These are phyloP conservation scores for Chlorella vulgaris DNA, from an alignment of 139 green algal species.

Conservation along the genomic window DNA sequence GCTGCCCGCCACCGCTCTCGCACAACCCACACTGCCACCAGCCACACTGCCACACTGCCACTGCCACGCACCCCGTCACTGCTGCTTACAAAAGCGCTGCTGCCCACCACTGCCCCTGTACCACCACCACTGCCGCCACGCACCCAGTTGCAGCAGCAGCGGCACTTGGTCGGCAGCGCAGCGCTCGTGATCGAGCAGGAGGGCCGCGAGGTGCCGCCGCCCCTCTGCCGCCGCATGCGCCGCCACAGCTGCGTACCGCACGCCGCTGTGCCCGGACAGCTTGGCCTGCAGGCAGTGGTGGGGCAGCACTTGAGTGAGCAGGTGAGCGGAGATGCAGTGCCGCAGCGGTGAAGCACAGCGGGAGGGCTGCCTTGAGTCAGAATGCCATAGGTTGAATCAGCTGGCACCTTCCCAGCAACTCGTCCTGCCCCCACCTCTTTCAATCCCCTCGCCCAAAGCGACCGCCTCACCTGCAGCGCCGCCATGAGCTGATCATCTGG, in stretches of 20 bases:
- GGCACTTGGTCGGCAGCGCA: constrained; percentile 68
- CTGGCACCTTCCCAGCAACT: background rate
- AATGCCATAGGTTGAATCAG: background rate
- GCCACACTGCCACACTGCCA: no score
- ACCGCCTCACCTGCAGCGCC: constrained; percentile 40
- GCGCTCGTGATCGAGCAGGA: constrained; percentile 74
- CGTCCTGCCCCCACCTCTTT: background rate
- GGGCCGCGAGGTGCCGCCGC: constrained; percentile 55
- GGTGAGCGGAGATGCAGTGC: background rate
- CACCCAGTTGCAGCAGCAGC: constrained; percentile 63
- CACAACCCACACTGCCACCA: no score
- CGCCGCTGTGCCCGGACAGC: constrained; percentile 55
- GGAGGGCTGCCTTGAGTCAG: background rate
- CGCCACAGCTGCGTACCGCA: constrained; percentile 64
- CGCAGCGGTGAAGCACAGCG: background rate
- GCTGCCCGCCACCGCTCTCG: no score
- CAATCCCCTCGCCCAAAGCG: background rate
- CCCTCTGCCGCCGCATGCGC: constrained; percentile 54
- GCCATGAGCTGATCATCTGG: constrained; percentile 70
- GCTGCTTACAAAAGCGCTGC: no score
- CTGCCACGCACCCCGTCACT: no score
- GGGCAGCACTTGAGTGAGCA: background rate
- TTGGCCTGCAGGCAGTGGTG: constrained; percentile 47
- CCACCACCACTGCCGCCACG: constrained; percentile 6
- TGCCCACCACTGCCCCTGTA: no score